Percentiles rank a stretch among this genome's conserved stretches.
These are phyloP conservation scores for Fusarium abutilonis DNA, from an alignment of 2,329 filamentous ascomycete genomes.

Conservation along the genomic window DNA sequence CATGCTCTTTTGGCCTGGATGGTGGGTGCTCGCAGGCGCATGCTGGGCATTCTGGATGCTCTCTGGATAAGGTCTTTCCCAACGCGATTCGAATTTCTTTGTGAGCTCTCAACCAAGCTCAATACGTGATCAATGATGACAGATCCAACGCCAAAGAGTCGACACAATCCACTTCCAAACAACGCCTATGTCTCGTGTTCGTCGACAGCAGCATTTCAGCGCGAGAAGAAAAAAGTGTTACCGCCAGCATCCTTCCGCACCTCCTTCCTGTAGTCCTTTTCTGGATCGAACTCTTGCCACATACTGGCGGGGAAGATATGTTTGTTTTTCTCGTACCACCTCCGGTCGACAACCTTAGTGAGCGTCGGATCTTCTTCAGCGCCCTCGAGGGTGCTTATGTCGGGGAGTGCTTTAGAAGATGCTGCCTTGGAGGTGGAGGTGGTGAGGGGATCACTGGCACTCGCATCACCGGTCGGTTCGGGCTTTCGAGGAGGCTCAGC, in stretches of 20 bases:
- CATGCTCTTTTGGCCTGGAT: conserved; percentile 67
- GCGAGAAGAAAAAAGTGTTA: conserved; percentile 89
- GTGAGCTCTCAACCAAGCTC: conserved; percentile 19
- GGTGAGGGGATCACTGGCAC: conserved; percentile 33
- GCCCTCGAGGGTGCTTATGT: conserved; percentile 74
- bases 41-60: conserved; percentile 50
- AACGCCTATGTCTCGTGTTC: conserved; percentile 5
- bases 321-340: conserved; percentile 98
- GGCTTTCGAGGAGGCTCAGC: conserved; percentile 56
- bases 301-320: conserved; percentile 97
- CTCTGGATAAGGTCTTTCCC: conserved; percentile 47
- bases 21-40: conserved; percentile 58
- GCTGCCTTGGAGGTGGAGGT: conserved; percentile 52
- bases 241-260: conserved; percentile 85
- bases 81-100: conserved; percentile 9
- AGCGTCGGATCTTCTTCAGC: conserved; percentile 77
- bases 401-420: conserved; percentile 53
- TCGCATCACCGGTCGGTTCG: conserved; percentile 43
- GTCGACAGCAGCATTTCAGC: conserved; percentile 42
- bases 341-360: conserved; percentile 93
- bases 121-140: conserved; percentile 21
- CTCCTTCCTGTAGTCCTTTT: conserved; percentile 82
- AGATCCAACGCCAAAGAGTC: conserved; percentile 12
- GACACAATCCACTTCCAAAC: conserved; percentile 5
- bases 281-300: conserved; percentile 94